Evolutionary conservation across 2,329 filamentous ascomycete genomes (phyloP), one percentile per base, ranked within the genome.

Genomic region (Fusarium sp.): DNA sequence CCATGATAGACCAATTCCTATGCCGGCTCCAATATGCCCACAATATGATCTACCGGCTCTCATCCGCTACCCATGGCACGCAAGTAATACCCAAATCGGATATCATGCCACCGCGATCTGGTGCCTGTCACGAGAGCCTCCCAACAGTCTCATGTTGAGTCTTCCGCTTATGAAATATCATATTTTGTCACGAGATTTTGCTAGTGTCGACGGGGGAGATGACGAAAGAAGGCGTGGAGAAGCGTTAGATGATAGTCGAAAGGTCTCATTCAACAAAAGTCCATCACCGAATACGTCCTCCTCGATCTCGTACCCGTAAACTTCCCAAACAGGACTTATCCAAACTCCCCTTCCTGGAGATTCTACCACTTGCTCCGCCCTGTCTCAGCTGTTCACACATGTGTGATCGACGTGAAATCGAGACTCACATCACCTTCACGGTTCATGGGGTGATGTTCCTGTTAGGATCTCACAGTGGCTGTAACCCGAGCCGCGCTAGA

Each of bases 401-500:
- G 27, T 31, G 23, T 68, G 41, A 39, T 63, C 41, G 45, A 52
- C 25, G 37, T 45, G 21, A 37, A 45, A 46, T 58, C 39, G 38
- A 69, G 59, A 52, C 58, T 59, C 38, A 37, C 39, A 61, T 66
- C 61, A 48, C 45, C 48, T 61, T 65, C 57, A 73, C 41, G 41
- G 60, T 61, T 46, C 41, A 77, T 76, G 63, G 56, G 59, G 60
- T 72, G 73, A 76, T 69, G 71, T 73, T 72, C 59, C 49, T 66
- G 70, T 67, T 42, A 21, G 66, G 66, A 77, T 73, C 63, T 66
- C 39, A 62, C 51, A 62, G 62, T 55, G 46, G 31, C 55, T 65
- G 49, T 27, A 61, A 52, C 60, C 60, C 41, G 70, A 67, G 63
- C 65, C 54, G 56, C 73, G 73, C 76, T 77, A 77, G 76, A 77